Percentiles rank a stretch among this genome's conserved stretches.
Evolutionary conservation across 805 yeast species (phyloP).

Genomic region (Candida lessepsii): DNA sequence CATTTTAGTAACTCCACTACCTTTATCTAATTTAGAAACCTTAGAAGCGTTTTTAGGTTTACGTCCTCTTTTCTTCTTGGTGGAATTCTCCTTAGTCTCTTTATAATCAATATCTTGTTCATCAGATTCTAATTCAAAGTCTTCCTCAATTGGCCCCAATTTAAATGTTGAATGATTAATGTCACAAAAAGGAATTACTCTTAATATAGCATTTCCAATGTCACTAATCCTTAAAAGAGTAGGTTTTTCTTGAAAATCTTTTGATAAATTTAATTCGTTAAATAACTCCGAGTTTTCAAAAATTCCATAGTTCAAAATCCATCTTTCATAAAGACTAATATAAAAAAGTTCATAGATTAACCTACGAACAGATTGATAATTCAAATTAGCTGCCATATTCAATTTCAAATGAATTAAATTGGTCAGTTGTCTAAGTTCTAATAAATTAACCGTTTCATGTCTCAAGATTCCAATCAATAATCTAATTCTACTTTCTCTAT

Average conservation of each 20-base stretch:
- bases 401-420: constrained; percentile 3
- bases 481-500: constrained; percentile 52
- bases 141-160: background rate
- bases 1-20: too few relatives aligned
- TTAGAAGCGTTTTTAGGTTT: too few relatives aligned
- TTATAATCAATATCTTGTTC: background rate
- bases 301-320: constrained; percentile 16
- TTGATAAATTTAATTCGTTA: constrained; percentile 6
- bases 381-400: background rate
- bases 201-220: constrained; percentile 1
- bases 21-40: too few relatives aligned
- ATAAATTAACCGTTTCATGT: constrained; percentile 12
- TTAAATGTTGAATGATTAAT: constrained; percentile 4
- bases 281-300: constrained; percentile 11
- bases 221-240: constrained; percentile 4
- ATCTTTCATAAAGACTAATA: constrained; percentile 25
- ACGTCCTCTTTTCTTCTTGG: background rate
- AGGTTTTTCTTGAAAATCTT: background rate
- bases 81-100: background rate
- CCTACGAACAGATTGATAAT: constrained; percentile 6
- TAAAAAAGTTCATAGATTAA: constrained; percentile 28
- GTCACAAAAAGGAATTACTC: constrained; percentile 2
- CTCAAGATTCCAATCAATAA: constrained; percentile 44
- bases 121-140: background rate
- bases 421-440: constrained; percentile 8